Conservation (phyloP, 371 early-diverging fungal species). For the Ecytonucleospora hepatopenaei region DNA sequence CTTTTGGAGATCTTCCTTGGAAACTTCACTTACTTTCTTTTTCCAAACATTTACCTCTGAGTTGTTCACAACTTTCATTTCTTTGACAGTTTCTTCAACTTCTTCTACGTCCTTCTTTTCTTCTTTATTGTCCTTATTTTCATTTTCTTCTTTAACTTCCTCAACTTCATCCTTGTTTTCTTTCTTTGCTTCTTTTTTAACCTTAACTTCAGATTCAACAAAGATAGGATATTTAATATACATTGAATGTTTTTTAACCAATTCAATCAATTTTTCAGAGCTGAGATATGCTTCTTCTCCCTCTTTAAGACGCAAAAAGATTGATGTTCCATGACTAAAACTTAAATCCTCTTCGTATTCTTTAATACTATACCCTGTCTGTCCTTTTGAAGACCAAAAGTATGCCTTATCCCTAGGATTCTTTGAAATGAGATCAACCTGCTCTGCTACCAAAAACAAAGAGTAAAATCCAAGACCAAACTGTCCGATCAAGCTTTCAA, state of each 20-base stretch:
- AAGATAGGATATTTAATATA: conserved; percentile 82
- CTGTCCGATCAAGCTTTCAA: conserved; percentile 72
- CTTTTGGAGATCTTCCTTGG: conserved; percentile 70
- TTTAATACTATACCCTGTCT: conserved; percentile 75
- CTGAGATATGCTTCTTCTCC: conserved; percentile 75
- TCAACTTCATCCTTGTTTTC: conserved; percentile 59
- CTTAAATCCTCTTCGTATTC: conserved; percentile 66
- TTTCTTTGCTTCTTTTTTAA: conserved; percentile 60
- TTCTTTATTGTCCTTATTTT: conserved; percentile 54
- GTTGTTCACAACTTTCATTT: conserved; percentile 59
- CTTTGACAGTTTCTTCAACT: conserved; percentile 61
- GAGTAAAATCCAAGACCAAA: conserved; percentile 97
- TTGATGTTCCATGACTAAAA: conserved; percentile 71
- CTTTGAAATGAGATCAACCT: conserved; percentile 80
- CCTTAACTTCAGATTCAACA: conserved; percentile 67
- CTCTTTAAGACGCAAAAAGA: conserved; percentile 76
- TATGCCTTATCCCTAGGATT: conserved; percentile 79
- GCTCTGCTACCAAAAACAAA: conserved; percentile 81
- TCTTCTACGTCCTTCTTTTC: conserved; percentile 60
- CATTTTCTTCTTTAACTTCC: conserved; percentile 34
- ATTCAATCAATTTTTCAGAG: conserved; percentile 64
- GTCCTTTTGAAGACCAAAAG: conserved; percentile 81
- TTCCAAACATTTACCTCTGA: conserved; percentile 80
- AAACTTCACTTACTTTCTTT: conserved; percentile 73
- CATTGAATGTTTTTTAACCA: conserved; percentile 82